phyloP scores from a whole-genome alignment of 192 early-diverging fungal species.

The Backusella liffmaniae region DNA sequence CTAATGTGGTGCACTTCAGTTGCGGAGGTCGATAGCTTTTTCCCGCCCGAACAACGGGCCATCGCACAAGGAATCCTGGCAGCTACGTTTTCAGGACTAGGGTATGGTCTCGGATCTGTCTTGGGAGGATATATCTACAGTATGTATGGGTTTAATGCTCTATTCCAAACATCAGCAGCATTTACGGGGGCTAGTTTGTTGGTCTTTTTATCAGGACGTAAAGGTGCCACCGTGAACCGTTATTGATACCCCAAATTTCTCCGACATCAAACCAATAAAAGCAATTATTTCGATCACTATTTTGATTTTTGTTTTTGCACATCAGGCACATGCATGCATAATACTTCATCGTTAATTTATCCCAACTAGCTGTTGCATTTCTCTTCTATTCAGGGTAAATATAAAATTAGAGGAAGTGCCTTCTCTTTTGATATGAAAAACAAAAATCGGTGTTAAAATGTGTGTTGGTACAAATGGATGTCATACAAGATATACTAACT shows the following conservation, averaged over 20 bases:
- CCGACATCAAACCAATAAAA: conserved; percentile 8
- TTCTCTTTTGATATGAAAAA: background rate
- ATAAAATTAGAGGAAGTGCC: background rate
- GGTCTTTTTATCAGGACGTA: background rate
- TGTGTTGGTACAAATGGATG: conserved; percentile 3
- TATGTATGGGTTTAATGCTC: background rate
- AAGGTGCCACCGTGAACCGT: background rate
- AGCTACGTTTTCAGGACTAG: conserved; percentile 24
- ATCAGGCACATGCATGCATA: conserved; percentile 6
- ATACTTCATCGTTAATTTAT: background rate
- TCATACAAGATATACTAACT: background rate
- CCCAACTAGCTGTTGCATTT: background rate
- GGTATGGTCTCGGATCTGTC: conserved; percentile 22
- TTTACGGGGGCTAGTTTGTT: conserved; percentile 1
- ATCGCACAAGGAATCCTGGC: conserved; percentile 34
- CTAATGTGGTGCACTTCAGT: conserved; percentile 27
- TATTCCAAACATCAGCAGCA: background rate
- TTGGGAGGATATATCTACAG: conserved; percentile 20
- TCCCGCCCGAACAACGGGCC: conserved; percentile 24
- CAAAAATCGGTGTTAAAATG: background rate
- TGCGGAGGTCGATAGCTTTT: conserved; percentile 22
- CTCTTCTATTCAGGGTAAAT: background rate
- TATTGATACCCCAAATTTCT: background rate
- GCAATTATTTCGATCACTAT: conserved; percentile 6
- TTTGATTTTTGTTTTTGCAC: conserved; percentile 1